Evolutionary conservation across 2,329 filamentous ascomycete species (phyloP).

Genomic region (Aspergillus thermomutatus): DNA sequence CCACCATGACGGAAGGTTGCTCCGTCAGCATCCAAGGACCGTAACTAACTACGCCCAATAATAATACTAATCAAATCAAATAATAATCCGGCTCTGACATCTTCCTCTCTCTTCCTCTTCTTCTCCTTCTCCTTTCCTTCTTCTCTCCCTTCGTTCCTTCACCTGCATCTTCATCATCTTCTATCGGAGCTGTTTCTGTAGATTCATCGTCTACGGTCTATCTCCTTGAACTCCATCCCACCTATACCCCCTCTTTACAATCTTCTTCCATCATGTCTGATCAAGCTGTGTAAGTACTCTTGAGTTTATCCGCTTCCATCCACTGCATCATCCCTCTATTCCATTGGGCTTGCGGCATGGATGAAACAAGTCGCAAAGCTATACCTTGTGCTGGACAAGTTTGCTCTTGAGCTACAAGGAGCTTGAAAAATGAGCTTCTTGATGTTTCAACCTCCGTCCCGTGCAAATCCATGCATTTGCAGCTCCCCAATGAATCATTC

Average conservation of each 20-base stretch:
- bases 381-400: no score
- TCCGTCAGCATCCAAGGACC: slow-evolving; percentile 27
- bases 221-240: slow-evolving; percentile 13
- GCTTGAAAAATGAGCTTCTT: no score
- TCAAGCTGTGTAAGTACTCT: slow-evolving; percentile 44
- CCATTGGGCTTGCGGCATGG: neutral
- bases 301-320: neutral
- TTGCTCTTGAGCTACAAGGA: no score
- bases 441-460: no score
- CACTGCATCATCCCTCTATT: slow-evolving; percentile 8
- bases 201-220: slow-evolving; percentile 2
- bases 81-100: slow-evolving; percentile 14
- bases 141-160: slow-evolving; percentile 12
- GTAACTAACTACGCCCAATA: neutral
- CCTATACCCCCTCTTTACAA: slow-evolving; percentile 8
- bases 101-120: slow-evolving; percentile 22
- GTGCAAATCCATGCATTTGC: no score
- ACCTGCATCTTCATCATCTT: slow-evolving; percentile 11
- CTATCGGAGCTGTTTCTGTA: neutral
- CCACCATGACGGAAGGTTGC: slow-evolving; percentile 37
- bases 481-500: no score
- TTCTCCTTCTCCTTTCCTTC: slow-evolving; percentile 20
- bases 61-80: slow-evolving; percentile 4
- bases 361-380: no score
- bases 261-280: slow-evolving; percentile 39